A percentile compares a stretch with the other conserved stretches of the same genome.
Evolutionary conservation across 108 stramenopile species (phyloP).

Genomic region (Nitzschia putrida): DNA sequence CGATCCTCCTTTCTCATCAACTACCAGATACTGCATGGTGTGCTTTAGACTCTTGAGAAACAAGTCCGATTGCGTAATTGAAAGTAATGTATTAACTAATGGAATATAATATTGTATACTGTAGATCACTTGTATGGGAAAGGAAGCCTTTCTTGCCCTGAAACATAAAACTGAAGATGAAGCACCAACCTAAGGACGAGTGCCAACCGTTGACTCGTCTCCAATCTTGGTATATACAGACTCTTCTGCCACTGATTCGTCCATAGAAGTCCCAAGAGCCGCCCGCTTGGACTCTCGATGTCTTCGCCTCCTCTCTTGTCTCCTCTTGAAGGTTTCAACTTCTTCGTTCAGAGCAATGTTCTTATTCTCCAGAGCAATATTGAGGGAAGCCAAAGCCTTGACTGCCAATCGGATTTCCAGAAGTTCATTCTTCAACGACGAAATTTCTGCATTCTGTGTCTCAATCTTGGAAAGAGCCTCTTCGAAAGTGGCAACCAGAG

Average conservation of each 20-base stretch:
- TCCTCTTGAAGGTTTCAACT: neutral
- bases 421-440: neutral
- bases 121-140: too few species aligned
- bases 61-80: too few species aligned
- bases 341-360: neutral
- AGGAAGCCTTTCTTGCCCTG: too few species aligned
- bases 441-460: neutral
- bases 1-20: too few species aligned
- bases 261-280: neutral
- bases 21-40: too few species aligned
- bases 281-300: neutral
- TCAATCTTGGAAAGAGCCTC: neutral
- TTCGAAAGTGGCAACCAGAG: neutral
- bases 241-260: neutral
- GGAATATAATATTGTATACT: too few species aligned
- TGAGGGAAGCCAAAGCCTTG: slow-evolving; percentile 3
- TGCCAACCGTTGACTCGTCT: too few species aligned
- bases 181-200: too few species aligned
- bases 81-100: too few species aligned
- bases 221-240: too few species aligned
- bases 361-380: neutral
- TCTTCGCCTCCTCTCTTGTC: neutral
- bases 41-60: too few species aligned
- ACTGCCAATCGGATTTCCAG: slow-evolving; percentile 1
- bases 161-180: too few species aligned